Conservation (phyloP, 768 basidiomycete species). For the Tylopilus cervinicoccineus region DNA sequence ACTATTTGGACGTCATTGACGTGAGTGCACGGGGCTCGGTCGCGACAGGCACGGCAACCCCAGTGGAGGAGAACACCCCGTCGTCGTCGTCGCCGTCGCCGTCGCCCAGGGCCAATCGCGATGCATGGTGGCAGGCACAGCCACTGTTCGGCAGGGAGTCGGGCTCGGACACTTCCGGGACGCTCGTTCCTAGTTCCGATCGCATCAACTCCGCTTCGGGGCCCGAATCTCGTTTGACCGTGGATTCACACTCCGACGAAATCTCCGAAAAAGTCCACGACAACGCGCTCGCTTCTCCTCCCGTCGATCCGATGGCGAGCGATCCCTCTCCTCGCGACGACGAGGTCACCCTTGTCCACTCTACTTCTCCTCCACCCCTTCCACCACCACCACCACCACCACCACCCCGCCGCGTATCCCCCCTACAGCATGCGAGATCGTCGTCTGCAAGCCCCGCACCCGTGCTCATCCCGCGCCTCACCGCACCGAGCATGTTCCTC, state of each 20-base stretch:
- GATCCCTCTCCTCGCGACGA: slow-evolving; percentile 11
- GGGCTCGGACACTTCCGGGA: slow-evolving; percentile 16
- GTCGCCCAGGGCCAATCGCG: background rate
- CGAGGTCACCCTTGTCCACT: slow-evolving; percentile 44
- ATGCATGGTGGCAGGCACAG: slow-evolving; percentile 4
- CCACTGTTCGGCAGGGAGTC: slow-evolving; percentile 7
- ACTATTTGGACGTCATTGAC: slow-evolving; percentile 22
- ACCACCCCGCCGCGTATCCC: background rate
- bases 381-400: too few species aligned
- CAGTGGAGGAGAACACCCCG: background rate
- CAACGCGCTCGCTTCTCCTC: background rate
- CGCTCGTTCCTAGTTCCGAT: slow-evolving; percentile 11
- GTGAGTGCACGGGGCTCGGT: slow-evolving; percentile 10
- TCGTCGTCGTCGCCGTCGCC: background rate
- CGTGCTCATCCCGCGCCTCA: slow-evolving; percentile 64
- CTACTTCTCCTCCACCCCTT: slow-evolving; percentile 24
- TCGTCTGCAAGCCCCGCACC: slow-evolving; percentile 14
- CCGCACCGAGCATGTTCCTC: slow-evolving; percentile 75
- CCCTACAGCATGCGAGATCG: slow-evolving; percentile 34
- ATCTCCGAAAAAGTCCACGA: background rate
- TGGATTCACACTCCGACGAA: slow-evolving; percentile 12
- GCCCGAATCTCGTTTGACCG: slow-evolving; percentile 2
- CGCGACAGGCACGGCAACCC: background rate
- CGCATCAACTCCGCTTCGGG: slow-evolving; percentile 9
- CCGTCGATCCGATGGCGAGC: slow-evolving; percentile 4